A percentile compares a stretch with the other conserved stretches of the same genome.
These are phyloP conservation scores for Excoecaria agallocha DNA, from an alignment of 345 rosid species.

Conservation along the genomic window DNA sequence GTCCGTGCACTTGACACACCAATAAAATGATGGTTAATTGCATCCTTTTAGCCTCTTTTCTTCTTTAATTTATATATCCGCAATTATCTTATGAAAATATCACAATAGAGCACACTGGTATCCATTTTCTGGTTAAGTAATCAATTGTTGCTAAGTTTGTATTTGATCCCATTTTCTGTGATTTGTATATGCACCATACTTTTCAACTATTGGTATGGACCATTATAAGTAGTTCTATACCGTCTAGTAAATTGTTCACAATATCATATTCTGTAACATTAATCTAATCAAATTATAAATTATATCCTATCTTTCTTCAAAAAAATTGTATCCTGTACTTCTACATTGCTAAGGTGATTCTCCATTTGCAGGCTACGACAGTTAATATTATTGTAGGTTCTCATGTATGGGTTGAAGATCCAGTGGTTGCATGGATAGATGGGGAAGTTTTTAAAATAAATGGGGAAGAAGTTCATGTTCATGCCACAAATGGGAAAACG, in stretches of 20 bases:
- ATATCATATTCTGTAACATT: background rate
- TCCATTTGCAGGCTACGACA: slow-evolving; percentile 57
- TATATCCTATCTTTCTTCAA: background rate
- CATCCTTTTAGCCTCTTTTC: background rate
- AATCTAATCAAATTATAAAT: background rate
- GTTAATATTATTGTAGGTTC: slow-evolving; percentile 93
- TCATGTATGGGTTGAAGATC: slow-evolving; percentile 96
- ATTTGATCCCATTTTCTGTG: background rate
- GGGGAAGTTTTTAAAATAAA: slow-evolving; percentile 79
- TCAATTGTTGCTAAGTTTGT: background rate
- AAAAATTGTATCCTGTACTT: background rate
- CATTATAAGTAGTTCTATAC: background rate
- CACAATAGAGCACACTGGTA: background rate
- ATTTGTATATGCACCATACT: background rate
- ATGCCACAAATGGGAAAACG: slow-evolving; percentile 58
- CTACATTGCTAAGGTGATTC: background rate
- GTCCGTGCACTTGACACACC: background rate
- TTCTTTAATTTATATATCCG: background rate
- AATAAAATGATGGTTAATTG: background rate
- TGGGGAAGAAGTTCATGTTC: slow-evolving; percentile 74
- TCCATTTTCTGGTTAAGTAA: background rate
- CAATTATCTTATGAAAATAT: background rate
- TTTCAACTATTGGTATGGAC: background rate
- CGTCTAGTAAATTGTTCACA: background rate
- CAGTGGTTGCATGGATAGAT: slow-evolving; percentile 79